These are phyloP conservation scores for Fusarium beomiforme DNA, from an alignment of 2,329 filamentous ascomycete species.

Conservation along the genomic window DNA sequence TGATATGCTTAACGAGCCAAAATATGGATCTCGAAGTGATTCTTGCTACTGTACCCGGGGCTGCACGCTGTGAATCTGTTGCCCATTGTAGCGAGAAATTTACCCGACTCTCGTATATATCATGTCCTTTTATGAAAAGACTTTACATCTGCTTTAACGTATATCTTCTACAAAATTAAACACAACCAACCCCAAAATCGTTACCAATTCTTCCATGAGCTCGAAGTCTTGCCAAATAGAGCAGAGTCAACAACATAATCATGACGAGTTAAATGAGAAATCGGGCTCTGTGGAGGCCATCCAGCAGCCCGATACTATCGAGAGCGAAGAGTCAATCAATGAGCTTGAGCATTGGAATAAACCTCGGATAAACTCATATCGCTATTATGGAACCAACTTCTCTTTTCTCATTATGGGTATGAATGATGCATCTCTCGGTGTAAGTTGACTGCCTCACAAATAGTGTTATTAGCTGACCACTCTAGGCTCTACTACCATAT, in stretches of 20 bases:
- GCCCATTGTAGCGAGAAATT: constrained; percentile 21
- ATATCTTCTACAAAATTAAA: background rate
- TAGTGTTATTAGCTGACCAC: too few species aligned
- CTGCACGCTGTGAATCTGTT: background rate
- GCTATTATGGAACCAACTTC: constrained; percentile 68
- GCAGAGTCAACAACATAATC: constrained; percentile 2
- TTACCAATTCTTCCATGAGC: background rate
- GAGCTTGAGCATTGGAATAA: constrained; percentile 69
- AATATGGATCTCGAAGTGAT: background rate
- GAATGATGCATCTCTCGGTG: constrained; percentile 74
- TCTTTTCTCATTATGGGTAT: constrained; percentile 73
- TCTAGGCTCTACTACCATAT: constrained; percentile 60
- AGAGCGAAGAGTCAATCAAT: constrained; percentile 11
- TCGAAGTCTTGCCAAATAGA: background rate
- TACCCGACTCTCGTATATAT: background rate
- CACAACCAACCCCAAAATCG: background rate
- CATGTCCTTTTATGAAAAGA: background rate
- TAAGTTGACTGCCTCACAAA: constrained; percentile 48
- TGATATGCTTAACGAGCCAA: background rate
- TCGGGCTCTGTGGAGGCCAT: constrained; percentile 1
- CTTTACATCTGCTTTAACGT: background rate
- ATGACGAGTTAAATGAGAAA: constrained; percentile 13
- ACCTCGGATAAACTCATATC: constrained; percentile 66
- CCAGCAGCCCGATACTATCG: background rate
- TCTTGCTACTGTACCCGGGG: background rate